Percentiles rank a stretch among this genome's conserved stretches.
Evolutionary conservation across 768 basidiomycete genomes (phyloP).

Genomic region (Termitomyces sp.): DNA sequence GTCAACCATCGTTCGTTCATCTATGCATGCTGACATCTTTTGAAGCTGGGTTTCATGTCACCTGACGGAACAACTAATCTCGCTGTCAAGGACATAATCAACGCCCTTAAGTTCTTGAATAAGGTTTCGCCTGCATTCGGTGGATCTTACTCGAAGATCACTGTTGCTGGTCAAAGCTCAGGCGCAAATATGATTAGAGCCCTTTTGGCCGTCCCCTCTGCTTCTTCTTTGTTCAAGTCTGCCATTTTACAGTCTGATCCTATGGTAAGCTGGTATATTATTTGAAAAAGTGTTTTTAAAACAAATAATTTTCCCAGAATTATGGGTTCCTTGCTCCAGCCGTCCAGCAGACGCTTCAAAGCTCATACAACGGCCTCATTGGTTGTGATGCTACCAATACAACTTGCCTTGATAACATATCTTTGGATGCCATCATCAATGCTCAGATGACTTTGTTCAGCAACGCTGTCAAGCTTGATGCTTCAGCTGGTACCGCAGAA

Average conservation of each 20-base stretch:
- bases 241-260: conserved; percentile 87
- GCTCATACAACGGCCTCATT: conserved; percentile 41
- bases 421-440: conserved; percentile 44
- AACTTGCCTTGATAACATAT: conserved; percentile 45
- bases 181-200: conserved; percentile 77
- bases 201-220: conserved; percentile 67
- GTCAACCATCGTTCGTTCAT: conserved; percentile 19
- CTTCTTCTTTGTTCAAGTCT: conserved; percentile 63
- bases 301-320: conserved; percentile 36
- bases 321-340: conserved; percentile 59
- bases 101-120: conserved; percentile 58
- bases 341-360: conserved; percentile 51
- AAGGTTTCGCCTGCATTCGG: conserved; percentile 57
- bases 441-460: conserved; percentile 43
- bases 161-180: conserved; percentile 77
- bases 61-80: conserved; percentile 68
- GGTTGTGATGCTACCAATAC: conserved; percentile 39
- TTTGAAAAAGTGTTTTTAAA: background rate
- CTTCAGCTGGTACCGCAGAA: conserved; percentile 44
- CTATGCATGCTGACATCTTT: conserved; percentile 5
- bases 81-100: conserved; percentile 63
- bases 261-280: conserved; percentile 44
- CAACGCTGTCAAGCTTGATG: conserved; percentile 38
- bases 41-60: conserved; percentile 68
- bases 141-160: conserved; percentile 59